phyloP scores from a whole-genome alignment of 768 basidiomycete genomes.

The Lactarius quietus region DNA sequence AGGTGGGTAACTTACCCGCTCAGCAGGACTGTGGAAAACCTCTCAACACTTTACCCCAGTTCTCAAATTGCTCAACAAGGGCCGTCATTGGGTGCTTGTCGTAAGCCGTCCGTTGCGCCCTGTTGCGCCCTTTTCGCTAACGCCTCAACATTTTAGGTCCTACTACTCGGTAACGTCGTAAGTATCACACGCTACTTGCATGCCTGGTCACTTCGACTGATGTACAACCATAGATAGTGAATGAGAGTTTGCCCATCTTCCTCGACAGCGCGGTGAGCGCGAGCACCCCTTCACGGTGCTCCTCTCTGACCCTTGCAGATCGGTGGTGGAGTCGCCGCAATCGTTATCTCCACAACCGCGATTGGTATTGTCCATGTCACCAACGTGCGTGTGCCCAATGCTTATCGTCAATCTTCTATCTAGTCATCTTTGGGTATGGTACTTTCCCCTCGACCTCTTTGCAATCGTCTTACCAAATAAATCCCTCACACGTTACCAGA shows the following conservation, averaged over 20 bases:
- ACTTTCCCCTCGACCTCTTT: not conserved
- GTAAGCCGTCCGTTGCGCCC: conserved; percentile 49
- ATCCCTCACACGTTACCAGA: not conserved
- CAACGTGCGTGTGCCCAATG: not conserved
- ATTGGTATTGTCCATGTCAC: conserved; percentile 45
- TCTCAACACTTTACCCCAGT: conserved; percentile 33
- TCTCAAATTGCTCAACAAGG: conserved; percentile 44
- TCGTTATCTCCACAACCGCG: conserved; percentile 72
- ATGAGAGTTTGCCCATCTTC: conserved; percentile 82
- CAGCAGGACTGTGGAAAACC: not conserved
- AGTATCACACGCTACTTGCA: conserved; percentile 30
- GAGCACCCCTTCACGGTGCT: not conserved
- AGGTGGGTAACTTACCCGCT: conserved; percentile 41
- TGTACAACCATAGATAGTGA: conserved; percentile 52
- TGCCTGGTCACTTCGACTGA: not conserved
- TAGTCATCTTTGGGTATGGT: conserved; percentile 80
- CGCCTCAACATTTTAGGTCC: conserved; percentile 45
- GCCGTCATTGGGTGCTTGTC: conserved; percentile 84
- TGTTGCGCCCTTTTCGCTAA: not conserved
- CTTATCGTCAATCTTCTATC: conserved; percentile 6
- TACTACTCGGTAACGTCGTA: conserved; percentile 87
- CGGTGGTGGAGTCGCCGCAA: conserved; percentile 71
- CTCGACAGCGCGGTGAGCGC: conserved; percentile 61
- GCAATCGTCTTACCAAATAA: not conserved
- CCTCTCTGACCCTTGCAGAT: conserved; percentile 33